Evolutionary conservation across 805 yeast species (phyloP), one percentile per base, ranked within the genome.

Genomic region (Debaryomyces castellii): DNA sequence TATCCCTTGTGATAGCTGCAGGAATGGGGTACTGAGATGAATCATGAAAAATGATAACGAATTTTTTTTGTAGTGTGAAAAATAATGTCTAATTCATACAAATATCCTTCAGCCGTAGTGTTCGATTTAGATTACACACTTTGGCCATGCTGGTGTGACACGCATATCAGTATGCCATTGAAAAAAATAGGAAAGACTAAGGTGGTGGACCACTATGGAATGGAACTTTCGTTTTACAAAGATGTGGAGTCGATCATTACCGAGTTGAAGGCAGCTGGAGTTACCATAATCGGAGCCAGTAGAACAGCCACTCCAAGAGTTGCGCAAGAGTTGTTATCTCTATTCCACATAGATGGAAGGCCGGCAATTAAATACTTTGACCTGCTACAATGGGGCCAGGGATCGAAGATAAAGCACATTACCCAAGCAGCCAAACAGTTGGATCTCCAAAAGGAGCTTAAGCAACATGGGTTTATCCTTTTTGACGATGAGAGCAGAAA

Each of bases 61-160:
- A 6, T 30, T 30, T 27, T n/a, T 14, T 30, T 30, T 9, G 34
- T 30, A 30, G 34, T 30, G 34, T 30, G 34, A 30, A 30, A 30
- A 30, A 18, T 11, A 3, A 42, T 42, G 45, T 14, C 33, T 11
- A 34, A 37, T 17, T 11, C 36, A 7, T 45, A 41, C 36, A 46
- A 45, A 16, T 67, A 66, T 44, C 73, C 73, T 3, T 48, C 48
- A 8, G 82, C 80, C 1, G 82, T 85, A 9, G 90, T 86, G 0
- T 84, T 86, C 59, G 94, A 86, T 52, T 65, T 86, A 36, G 94
- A 86, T 59, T 86, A 82, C 57, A 86, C 94, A 0, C 63, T 86
- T 27, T 86, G 94, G 94, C 91, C 87, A 42, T 81, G 84, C 50
- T 86, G 91, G 91, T 85, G 91, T 62, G 91, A 86, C 54, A 85